Conservation (phyloP, 1,139 yeast genomes). For the Candida smagusa region DNA sequence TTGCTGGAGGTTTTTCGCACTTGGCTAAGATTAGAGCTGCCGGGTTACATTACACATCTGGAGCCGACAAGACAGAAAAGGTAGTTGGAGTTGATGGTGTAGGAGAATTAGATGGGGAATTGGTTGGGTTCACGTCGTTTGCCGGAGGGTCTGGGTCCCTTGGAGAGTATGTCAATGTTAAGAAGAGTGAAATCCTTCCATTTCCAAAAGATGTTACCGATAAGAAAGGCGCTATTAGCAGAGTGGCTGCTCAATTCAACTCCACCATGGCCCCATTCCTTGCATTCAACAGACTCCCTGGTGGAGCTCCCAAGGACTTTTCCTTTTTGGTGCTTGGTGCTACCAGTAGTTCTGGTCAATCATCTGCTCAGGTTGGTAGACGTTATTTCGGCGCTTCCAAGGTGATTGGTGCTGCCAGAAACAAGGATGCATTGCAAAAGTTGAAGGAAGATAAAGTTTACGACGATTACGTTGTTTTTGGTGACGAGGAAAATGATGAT, state of each 20-base stretch:
- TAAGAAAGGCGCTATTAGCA: slow-evolving; percentile 7
- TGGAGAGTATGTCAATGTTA: slow-evolving; percentile 9
- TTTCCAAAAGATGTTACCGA: slow-evolving; percentile 9
- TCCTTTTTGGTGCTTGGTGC: slow-evolving; percentile 16
- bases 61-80: slow-evolving; percentile 4
- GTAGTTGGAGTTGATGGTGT: slow-evolving; percentile 16
- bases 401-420: slow-evolving; percentile 15
- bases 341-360: slow-evolving; percentile 17
- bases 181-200: slow-evolving; percentile 8
- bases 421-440: slow-evolving; percentile 6
- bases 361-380: slow-evolving; percentile 16
- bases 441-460: slow-evolving; percentile 10
- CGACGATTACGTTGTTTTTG: slow-evolving; percentile 9
- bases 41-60: slow-evolving; percentile 14
- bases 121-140: slow-evolving; percentile 12
- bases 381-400: slow-evolving; percentile 12
- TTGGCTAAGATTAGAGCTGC: slow-evolving; percentile 16
- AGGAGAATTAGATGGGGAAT: slow-evolving; percentile 11
- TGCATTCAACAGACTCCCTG: slow-evolving; percentile 11
- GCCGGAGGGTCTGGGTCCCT: slow-evolving; percentile 10
- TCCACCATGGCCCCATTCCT: slow-evolving; percentile 11
- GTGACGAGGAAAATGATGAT: slow-evolving; percentile 5
- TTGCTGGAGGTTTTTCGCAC: slow-evolving; percentile 17
- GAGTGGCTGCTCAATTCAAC: slow-evolving; percentile 14
- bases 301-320: slow-evolving; percentile 8